Conservation (phyloP, 2,329 filamentous ascomycete species). For the Colletotrichum chrysophilum region DNA sequence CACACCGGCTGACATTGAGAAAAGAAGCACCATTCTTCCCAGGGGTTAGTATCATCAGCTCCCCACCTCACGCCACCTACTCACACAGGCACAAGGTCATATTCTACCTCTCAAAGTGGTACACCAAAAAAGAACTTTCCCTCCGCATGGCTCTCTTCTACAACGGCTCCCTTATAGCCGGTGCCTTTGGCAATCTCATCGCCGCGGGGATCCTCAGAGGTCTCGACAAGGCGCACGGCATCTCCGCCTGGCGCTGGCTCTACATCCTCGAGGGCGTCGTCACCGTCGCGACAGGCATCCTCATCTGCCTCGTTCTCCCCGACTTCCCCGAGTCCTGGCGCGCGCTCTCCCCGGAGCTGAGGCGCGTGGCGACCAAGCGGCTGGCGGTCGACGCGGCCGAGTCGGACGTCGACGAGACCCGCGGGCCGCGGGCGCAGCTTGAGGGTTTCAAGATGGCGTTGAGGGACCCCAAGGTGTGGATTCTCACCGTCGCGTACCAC, state of each 20-base stretch:
- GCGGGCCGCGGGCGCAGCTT: background rate
- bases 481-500: background rate
- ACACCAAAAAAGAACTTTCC: background rate
- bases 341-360: background rate
- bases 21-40: background rate
- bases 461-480: background rate
- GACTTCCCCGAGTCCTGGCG: background rate
- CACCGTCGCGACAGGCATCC: constrained; percentile 59
- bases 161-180: background rate
- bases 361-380: background rate
- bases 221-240: constrained; percentile 40
- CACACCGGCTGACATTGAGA: background rate
- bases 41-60: background rate
- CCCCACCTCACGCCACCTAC: background rate
- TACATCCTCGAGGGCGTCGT: constrained; percentile 47
- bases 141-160: background rate
- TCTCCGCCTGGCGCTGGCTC: constrained; percentile 52
- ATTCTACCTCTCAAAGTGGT: background rate
- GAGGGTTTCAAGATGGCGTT: background rate
- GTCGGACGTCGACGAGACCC: background rate
- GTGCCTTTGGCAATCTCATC: background rate
- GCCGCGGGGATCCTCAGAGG: constrained; percentile 34
- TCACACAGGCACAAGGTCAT: background rate
- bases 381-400: background rate
- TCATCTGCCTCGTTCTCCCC: constrained; percentile 29